A percentile compares a stretch with the other conserved stretches of the same genome.
phyloP scores from a whole-genome alignment of 768 basidiomycete genomes.

The Amanita pallidorosea region DNA sequence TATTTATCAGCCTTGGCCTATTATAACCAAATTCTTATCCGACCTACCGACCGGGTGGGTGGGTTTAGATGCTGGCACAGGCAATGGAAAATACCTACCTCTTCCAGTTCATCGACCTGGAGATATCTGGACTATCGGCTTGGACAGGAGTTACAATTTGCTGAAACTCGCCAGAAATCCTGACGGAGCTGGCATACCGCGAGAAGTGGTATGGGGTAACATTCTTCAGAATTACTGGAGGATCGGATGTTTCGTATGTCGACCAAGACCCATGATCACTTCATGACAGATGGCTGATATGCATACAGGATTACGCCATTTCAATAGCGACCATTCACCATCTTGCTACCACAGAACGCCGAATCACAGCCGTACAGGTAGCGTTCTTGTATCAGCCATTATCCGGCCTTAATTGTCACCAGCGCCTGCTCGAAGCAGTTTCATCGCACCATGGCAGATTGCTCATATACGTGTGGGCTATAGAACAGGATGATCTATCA shows the following conservation, averaged over 20 bases:
- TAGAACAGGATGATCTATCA: slow-evolving; percentile 82
- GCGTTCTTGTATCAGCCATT: slow-evolving; percentile 6
- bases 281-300: neutral
- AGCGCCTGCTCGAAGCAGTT: slow-evolving; percentile 59
- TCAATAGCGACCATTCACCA: slow-evolving; percentile 98
- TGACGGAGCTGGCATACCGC: slow-evolving; percentile 28
- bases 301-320: slow-evolving; percentile 79
- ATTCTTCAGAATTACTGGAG: slow-evolving; percentile 69
- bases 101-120: slow-evolving; percentile 52
- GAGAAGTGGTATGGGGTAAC: slow-evolving; percentile 79
- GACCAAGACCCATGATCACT: neutral
- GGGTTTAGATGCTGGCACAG: slow-evolving; percentile 91
- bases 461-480: slow-evolving; percentile 94
- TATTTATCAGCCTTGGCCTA: slow-evolving; percentile 64
- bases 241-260: slow-evolving; percentile 62
- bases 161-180: slow-evolving; percentile 66
- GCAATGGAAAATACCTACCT: slow-evolving; percentile 95
- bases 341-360: slow-evolving; percentile 68
- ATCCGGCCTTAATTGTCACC: neutral
- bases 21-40: slow-evolving; percentile 66
- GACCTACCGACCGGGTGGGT: slow-evolving; percentile 67
- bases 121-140: slow-evolving; percentile 63
- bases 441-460: slow-evolving; percentile 64
- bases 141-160: slow-evolving; percentile 76
- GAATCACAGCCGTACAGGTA: slow-evolving; percentile 68